These are phyloP conservation scores for Fraxinus angustifolia DNA, from an alignment of 305 asterid species.

Conservation along the genomic window DNA sequence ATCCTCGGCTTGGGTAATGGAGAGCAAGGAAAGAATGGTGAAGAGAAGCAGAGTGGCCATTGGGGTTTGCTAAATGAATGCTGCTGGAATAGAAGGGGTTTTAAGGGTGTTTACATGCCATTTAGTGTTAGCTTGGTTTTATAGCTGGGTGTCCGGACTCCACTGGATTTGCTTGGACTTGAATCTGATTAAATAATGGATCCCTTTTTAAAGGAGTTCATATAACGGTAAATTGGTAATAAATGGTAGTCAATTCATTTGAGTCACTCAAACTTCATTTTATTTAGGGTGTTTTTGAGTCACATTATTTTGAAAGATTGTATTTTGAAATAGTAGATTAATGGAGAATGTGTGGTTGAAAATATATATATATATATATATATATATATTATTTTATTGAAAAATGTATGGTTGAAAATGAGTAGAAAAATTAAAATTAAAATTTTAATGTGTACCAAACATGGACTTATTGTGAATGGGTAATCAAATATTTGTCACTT, in stretches of 20 bases:
- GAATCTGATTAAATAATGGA: slow-evolving; percentile 39
- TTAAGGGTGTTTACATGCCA: slow-evolving; percentile 6
- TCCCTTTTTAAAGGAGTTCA: slow-evolving; percentile 25
- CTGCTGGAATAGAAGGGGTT: neutral
- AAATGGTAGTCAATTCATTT: neutral
- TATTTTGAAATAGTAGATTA: too few relatives aligned
- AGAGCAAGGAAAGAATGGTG: slow-evolving; percentile 26
- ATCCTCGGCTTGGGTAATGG: slow-evolving; percentile 38
- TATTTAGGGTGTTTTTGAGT: too few relatives aligned
- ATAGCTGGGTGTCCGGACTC: slow-evolving; percentile 31
- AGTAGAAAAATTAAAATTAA: too few relatives aligned
- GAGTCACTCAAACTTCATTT: neutral
- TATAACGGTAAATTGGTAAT: neutral
- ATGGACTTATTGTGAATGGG: too few relatives aligned
- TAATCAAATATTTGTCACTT: neutral
- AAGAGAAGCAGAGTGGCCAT: slow-evolving; percentile 43
- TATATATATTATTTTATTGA: too few relatives aligned
- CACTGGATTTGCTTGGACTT: slow-evolving; percentile 50
- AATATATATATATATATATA: too few relatives aligned
- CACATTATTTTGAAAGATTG: too few relatives aligned
- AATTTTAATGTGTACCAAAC: too few relatives aligned
- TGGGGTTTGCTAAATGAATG: neutral
- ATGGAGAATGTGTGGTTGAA: too few relatives aligned
- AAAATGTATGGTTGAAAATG: too few relatives aligned
- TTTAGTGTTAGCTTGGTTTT: slow-evolving; percentile 27